Conservation (phyloP, 2,329 filamentous ascomycete species). For the Leptoxyphium fumago region DNA sequence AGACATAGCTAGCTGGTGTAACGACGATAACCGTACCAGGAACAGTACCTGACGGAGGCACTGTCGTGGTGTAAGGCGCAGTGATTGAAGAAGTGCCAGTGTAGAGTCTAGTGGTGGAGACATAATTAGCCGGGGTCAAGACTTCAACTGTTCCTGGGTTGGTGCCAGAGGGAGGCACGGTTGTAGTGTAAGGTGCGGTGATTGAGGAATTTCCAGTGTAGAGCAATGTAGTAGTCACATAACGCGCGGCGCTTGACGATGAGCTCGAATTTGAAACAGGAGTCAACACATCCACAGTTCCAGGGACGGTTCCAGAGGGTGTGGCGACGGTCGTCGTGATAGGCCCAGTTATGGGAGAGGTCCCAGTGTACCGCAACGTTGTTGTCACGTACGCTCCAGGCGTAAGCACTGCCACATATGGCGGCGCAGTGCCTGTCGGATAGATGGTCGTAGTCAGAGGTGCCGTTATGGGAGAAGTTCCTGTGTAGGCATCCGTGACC, state of each 20-base stretch:
- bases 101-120: conserved; percentile 1
- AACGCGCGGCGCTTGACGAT: background rate
- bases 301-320: conserved; percentile 2
- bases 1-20: background rate
- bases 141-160: conserved; percentile 1
- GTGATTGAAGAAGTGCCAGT: too few relatives aligned
- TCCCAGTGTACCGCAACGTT: background rate
- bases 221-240: background rate
- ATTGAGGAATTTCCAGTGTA: conserved; percentile 2
- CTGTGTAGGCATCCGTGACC: background rate
- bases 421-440: conserved; percentile 2
- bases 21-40: conserved; percentile 1
- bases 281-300: conserved; percentile 1
- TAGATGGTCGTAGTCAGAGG: conserved; percentile 1
- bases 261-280: background rate
- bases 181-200: conserved; percentile 2
- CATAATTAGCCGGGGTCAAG: background rate
- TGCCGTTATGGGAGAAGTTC: background rate
- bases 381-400: background rate
- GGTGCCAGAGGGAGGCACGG: conserved; percentile 1
- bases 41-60: background rate
- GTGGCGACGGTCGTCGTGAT: conserved; percentile 1
- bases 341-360: background rate
- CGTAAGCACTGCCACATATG: background rate
- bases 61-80: conserved; percentile 1